Percentiles rank a stretch among this genome's conserved stretches.
These are phyloP conservation scores for Synchytrium microbalum DNA, from an alignment of 371 early-diverging fungal species.

Conservation along the genomic window DNA sequence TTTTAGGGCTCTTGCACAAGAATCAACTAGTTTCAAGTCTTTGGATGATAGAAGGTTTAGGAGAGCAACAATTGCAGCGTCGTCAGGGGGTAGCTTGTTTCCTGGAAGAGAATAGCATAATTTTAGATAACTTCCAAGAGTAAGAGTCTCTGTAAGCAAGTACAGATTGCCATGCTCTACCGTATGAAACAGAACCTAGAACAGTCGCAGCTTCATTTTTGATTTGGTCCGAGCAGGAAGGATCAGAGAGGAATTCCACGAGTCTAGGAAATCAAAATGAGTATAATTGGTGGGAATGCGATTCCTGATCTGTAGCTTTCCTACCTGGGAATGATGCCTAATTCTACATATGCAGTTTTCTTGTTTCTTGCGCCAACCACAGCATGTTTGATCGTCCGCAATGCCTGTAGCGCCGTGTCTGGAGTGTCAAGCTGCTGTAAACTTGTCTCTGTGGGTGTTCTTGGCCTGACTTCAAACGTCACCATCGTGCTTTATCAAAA, in stretches of 20 bases:
- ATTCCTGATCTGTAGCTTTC: too few species aligned
- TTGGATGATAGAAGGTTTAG: not conserved
- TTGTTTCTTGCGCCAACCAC: not conserved
- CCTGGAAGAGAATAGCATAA: not conserved
- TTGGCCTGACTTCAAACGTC: too few species aligned
- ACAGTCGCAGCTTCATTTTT: not conserved
- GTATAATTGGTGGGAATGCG: too few species aligned
- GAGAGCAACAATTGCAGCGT: not conserved
- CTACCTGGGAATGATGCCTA: not conserved
- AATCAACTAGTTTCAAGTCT: not conserved
- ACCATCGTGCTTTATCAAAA: too few species aligned
- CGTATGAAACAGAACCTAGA: not conserved
- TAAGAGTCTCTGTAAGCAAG: not conserved
- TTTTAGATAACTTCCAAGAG: not conserved
- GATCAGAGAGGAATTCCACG: not conserved
- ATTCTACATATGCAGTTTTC: not conserved
- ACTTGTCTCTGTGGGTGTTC: too few species aligned
- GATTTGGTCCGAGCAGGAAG: not conserved
- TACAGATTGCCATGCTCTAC: not conserved
- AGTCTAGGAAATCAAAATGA: not conserved
- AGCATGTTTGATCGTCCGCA: not conserved
- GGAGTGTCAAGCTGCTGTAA: too few species aligned
- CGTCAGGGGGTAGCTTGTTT: not conserved
- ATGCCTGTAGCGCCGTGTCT: not conserved
- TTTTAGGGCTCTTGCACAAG: not conserved